Base-by-base conservation (phyloP, 352 stramenopile species). In the Globisporangium radiosum region DNA sequence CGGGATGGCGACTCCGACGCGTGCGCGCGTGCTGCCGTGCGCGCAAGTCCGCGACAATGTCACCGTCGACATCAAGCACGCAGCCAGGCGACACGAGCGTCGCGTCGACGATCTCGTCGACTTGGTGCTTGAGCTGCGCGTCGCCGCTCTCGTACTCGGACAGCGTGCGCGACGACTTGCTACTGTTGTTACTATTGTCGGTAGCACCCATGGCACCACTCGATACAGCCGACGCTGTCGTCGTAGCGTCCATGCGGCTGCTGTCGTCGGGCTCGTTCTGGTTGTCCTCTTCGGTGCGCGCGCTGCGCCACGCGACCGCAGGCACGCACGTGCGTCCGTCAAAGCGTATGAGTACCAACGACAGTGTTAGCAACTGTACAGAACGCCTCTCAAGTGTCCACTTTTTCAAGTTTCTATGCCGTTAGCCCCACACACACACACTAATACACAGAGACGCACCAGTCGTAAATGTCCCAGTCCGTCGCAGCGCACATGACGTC, bases 381-480 rank as follows among this genome's bases (percentile, higher is more conserved):
- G 3, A 10, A 42, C 10, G 33, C 14, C 39, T 11, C 39, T 3
- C 25, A 25, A 25, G 25, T 25, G 25, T 25, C 25, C 25, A 25
- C 25, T 25, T 25, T 25, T 2, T 25, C 25, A 25, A 25, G 25
- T 2, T 25, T 2, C 25, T 25, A 25, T 25, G 25, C 2, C 25
- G 2, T 25, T 25, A 25, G 25, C 25, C 25, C 25, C 17, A 19
- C 17, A 25, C 2, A 25, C 25, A 25, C 25, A 25, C 25, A 25
- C 25, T 25, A 1, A 25, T 25, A 25, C 25, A 25, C 25, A 25
- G 14, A 33, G 8, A 51, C 66, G 54, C 54, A 74, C 59, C 73
- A 87, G 64, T 96, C 87, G 48, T 83, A 93, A 56, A 96, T 95
- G 62, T 94, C 87, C 86, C 86, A 96, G 56, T 89, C 73, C 1